phyloP scores from a whole-genome alignment of 176 grass and related monocot genomes.

The Chrysopogon serrulatus region DNA sequence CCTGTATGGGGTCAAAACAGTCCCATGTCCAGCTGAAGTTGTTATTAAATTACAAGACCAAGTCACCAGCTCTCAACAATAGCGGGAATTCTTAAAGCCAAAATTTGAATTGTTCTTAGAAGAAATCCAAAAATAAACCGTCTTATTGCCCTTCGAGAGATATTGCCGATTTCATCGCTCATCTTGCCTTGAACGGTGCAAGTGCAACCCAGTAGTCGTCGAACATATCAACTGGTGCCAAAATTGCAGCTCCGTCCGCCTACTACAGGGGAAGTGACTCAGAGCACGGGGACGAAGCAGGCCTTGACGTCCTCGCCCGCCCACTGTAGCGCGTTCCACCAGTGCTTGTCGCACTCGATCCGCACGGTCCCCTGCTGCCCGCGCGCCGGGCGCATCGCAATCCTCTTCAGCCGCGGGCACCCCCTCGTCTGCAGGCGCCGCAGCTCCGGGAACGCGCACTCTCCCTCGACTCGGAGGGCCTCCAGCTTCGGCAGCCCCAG shows the following conservation, averaged over 20 bases:
- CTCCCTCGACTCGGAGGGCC: slow-evolving; percentile 12
- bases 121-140: neutral
- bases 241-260: neutral
- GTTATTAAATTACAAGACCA: neutral
- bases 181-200: neutral
- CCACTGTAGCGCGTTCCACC: slow-evolving; percentile 49
- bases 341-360: slow-evolving; percentile 55
- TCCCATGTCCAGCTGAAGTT: neutral
- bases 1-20: neutral
- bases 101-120: neutral
- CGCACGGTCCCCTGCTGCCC: slow-evolving; percentile 39
- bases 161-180: neutral
- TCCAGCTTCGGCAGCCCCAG: slow-evolving; percentile 45
- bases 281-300: slow-evolving; percentile 40
- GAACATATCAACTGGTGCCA: neutral
- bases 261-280: neutral
- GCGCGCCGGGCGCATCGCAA: slow-evolving; percentile 32
- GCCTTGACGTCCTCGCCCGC: slow-evolving; percentile 40
- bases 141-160: neutral
- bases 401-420: slow-evolving; percentile 34
- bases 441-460: slow-evolving; percentile 47
- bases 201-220: neutral
- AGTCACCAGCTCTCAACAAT: neutral
- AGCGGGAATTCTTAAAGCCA: neutral
- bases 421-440: slow-evolving; percentile 44